Conservation (phyloP, 2,329 filamentous ascomycete species). For the Neopestalotiopsis sp. region DNA sequence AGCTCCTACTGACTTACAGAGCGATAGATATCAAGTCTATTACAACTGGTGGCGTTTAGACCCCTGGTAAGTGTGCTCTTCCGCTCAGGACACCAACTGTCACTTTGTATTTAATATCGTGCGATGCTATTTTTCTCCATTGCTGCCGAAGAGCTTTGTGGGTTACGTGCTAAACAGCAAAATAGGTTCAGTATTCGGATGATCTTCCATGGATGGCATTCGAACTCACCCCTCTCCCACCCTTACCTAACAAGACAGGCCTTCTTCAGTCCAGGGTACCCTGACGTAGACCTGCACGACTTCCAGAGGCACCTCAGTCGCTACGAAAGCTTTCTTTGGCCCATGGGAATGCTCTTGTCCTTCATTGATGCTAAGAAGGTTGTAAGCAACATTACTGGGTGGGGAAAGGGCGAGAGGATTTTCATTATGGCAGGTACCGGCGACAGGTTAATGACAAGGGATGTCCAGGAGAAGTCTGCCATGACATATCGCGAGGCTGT, state of each 20-base stretch:
- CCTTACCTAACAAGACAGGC: slow-evolving; percentile 50
- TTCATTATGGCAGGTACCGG: slow-evolving; percentile 44
- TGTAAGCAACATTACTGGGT: slow-evolving; percentile 39
- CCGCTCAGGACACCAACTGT: no score
- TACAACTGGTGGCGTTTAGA: slow-evolving; percentile 52
- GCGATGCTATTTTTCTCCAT: not conserved
- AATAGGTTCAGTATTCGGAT: slow-evolving; percentile 48
- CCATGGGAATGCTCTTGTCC: slow-evolving; percentile 49
- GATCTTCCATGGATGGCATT: slow-evolving; percentile 52
- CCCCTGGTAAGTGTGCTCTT: slow-evolving; percentile 37
- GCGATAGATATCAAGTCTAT: slow-evolving; percentile 42
- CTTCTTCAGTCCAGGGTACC: slow-evolving; percentile 55
- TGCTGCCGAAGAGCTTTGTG: not conserved
- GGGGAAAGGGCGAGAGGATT: slow-evolving; percentile 34
- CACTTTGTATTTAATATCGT: no score
- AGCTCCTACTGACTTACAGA: not conserved
- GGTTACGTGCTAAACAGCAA: not conserved
- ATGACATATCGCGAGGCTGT: slow-evolving; percentile 41
- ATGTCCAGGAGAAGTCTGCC: slow-evolving; percentile 44
- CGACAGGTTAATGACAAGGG: slow-evolving; percentile 46
- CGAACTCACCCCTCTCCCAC: slow-evolving; percentile 57
- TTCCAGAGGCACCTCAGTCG: slow-evolving; percentile 49
- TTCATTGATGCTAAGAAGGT: slow-evolving; percentile 49
- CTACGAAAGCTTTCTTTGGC: slow-evolving; percentile 60
- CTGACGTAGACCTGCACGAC: slow-evolving; percentile 41